Conservation (phyloP, 2,329 filamentous ascomycete genomes). For the Penicillium concentricum region DNA sequence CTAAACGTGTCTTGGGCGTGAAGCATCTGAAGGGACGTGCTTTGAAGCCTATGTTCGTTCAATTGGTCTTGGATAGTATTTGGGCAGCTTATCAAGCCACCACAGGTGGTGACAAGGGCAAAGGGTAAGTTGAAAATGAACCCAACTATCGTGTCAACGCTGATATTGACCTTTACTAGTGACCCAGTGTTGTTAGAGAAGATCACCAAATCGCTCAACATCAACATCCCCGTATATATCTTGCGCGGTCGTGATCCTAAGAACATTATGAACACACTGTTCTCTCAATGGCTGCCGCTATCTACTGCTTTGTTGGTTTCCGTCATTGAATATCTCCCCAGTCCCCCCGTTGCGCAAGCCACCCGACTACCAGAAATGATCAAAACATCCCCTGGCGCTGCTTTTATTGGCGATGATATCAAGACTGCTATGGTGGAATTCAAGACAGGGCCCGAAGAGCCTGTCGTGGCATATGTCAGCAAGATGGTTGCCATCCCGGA, state of each 20-base stretch:
- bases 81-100: conserved; percentile 96
- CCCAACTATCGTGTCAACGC: conserved; percentile 23
- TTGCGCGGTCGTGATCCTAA: conserved; percentile 79
- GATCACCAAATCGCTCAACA: conserved; percentile 85
- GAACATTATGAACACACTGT: conserved; percentile 79
- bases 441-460: conserved; percentile 66
- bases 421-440: conserved; percentile 82
- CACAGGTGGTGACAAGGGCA: conserved; percentile 75
- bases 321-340: conserved; percentile 87
- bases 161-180: conserved; percentile 43
- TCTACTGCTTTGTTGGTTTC: conserved; percentile 92
- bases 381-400: conserved; percentile 72
- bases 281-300: conserved; percentile 85
- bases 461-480: conserved; percentile 91
- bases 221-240: conserved; percentile 81
- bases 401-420: conserved; percentile 66
- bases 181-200: conserved; percentile 83
- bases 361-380: conserved; percentile 77
- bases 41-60: conserved; percentile 96
- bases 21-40: conserved; percentile 92
- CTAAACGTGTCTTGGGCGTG: conserved; percentile 82
- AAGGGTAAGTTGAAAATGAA: conserved; percentile 60
- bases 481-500: conserved; percentile 97
- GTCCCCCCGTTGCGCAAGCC: conserved; percentile 75
- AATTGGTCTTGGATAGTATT: conserved; percentile 89